phyloP scores from a whole-genome alignment of 2,329 filamentous ascomycete genomes.

The Tolypocladium cylindrosporum region DNA sequence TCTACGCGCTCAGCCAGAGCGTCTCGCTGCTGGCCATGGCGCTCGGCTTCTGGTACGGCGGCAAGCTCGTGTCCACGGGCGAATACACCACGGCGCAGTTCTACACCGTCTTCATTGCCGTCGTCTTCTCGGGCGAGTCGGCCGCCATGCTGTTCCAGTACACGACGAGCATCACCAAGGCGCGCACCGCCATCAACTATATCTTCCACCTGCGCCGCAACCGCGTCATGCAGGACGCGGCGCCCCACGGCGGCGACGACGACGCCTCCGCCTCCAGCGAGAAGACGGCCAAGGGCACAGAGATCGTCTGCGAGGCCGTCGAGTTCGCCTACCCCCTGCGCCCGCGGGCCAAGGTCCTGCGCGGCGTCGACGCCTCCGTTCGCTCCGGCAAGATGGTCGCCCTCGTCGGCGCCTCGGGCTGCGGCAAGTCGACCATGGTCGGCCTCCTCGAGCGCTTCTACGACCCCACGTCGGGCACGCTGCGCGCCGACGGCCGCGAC shows the following conservation, averaged over 20 bases:
- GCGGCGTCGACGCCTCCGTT: constrained; percentile 29
- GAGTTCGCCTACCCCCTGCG: constrained; percentile 46
- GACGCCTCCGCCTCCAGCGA: background rate
- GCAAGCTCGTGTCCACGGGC: constrained; percentile 27
- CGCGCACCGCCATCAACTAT: constrained; percentile 36
- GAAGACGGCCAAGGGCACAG: constrained; percentile 14
- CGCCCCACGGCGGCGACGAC: constrained; percentile 11
- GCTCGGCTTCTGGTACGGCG: constrained; percentile 31
- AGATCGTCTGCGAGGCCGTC: constrained; percentile 39
- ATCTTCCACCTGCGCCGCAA: constrained; percentile 30
- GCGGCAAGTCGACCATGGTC: constrained; percentile 52
- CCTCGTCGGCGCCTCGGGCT: constrained; percentile 47
- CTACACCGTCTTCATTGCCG: constrained; percentile 40
- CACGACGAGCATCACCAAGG: constrained; percentile 41
- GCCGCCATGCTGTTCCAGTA: constrained; percentile 33
- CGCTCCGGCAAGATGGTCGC: constrained; percentile 38
- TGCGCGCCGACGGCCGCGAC: constrained; percentile 19
- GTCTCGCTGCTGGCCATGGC: constrained; percentile 27
- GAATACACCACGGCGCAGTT: constrained; percentile 38
- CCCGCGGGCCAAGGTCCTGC: constrained; percentile 22
- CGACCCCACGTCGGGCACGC: constrained; percentile 20
- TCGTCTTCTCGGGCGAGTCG: constrained; percentile 35
- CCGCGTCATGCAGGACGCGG: constrained; percentile 18
- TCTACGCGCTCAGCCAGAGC: constrained; percentile 30
- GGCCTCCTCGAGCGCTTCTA: constrained; percentile 37